phyloP scores from a whole-genome alignment of 2,329 filamentous ascomycete genomes.

The Cephalotrichum gorgonifer region DNA sequence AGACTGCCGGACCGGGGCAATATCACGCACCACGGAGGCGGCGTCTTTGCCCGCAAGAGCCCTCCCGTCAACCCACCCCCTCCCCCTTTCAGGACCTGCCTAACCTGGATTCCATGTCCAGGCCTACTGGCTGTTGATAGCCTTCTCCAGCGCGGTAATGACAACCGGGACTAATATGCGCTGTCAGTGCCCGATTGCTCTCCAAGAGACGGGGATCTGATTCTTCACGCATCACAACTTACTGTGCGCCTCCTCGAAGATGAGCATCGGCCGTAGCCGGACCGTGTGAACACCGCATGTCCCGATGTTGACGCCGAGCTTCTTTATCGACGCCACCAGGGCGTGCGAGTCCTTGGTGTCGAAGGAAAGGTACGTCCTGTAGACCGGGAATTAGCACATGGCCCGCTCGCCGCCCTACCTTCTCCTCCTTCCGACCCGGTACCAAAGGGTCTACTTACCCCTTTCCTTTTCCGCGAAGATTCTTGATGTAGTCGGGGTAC shows the following conservation, averaged over 20 bases:
- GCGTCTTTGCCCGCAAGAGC: background rate
- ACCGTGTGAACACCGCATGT: slow-evolving; percentile 63
- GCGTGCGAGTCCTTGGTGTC: slow-evolving; percentile 61
- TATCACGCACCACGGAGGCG: too few relatives aligned
- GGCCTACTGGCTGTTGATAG: background rate
- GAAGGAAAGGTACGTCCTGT: slow-evolving; percentile 65
- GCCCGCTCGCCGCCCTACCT: too few relatives aligned
- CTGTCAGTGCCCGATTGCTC: background rate
- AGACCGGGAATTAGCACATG: background rate
- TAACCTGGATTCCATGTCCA: background rate
- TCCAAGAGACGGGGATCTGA: too few relatives aligned
- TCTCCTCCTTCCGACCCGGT: too few relatives aligned
- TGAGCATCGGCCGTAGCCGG: slow-evolving; percentile 67
- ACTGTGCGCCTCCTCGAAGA: slow-evolving; percentile 65
- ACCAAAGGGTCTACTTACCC: background rate
- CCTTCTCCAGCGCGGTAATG: slow-evolving; percentile 17
- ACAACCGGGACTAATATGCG: slow-evolving; percentile 13
- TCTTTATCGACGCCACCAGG: slow-evolving; percentile 62
- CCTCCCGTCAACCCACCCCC: background rate
- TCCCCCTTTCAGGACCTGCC: too few relatives aligned
- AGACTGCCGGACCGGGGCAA: too few relatives aligned
- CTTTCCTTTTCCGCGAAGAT: slow-evolving; percentile 61
- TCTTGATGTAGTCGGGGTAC: slow-evolving; percentile 61
- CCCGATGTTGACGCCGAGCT: slow-evolving; percentile 65
- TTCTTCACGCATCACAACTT: slow-evolving; percentile 8